A percentile compares a stretch with the other conserved stretches of the same genome.
Conservation (phyloP, 108 stramenopile species). For the Cyclotella baltica region DNA sequence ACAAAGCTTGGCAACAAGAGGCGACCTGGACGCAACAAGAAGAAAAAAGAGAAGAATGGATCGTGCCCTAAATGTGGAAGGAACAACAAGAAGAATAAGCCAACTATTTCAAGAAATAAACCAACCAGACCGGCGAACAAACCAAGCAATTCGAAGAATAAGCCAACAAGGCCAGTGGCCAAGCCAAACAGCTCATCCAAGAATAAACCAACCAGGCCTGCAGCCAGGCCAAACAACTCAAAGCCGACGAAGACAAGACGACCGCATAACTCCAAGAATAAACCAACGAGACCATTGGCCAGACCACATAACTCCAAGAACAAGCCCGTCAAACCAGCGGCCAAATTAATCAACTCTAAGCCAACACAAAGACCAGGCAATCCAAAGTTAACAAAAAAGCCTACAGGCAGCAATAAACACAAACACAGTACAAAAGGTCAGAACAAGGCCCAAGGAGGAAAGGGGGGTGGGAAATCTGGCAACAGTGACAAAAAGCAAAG, state of each 20-base stretch:
- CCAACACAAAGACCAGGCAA: too few relatives aligned
- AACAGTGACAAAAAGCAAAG: too few relatives aligned
- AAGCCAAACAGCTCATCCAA: neutral
- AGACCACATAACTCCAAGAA: slow-evolving; percentile 2
- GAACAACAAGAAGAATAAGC: neutral
- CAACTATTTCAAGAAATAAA: neutral
- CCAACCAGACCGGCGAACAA: neutral
- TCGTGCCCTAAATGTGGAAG: neutral
- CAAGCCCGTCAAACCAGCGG: neutral
- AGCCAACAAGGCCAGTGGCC: neutral
- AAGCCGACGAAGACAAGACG: too few relatives aligned
- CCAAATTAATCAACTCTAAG: neutral
- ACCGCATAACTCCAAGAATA: neutral
- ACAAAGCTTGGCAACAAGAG: neutral
- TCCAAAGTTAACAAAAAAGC: too few relatives aligned
- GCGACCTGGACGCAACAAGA: neutral
- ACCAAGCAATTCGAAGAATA: slow-evolving; percentile 3
- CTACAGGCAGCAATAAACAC: too few relatives aligned
- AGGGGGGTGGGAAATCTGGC: too few relatives aligned
- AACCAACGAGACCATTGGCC: neutral
- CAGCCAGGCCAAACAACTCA: too few relatives aligned
- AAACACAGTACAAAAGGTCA: too few relatives aligned
- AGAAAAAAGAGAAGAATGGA: neutral
- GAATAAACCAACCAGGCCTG: neutral
- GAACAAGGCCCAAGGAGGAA: too few relatives aligned